Conservation (phyloP, 768 basidiomycete genomes). For the Rhodotorula diobovata region DNA sequence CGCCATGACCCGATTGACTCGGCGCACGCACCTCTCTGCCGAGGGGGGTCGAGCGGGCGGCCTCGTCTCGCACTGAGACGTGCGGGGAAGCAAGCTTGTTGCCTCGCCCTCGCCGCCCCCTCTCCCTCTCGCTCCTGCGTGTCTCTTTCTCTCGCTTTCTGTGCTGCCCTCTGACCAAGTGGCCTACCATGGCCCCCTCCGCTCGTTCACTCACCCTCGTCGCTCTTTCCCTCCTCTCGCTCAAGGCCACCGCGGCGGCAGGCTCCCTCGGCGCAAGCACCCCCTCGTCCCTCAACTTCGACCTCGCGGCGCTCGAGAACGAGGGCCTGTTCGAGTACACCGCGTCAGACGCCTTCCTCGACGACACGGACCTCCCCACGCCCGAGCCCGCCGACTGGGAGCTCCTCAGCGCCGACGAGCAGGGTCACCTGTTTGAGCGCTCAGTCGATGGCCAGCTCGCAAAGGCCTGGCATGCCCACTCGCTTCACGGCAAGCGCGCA, state of each 20-base stretch:
- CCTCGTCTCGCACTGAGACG: too few relatives aligned
- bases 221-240: background rate
- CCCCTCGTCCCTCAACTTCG: background rate
- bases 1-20: too few relatives aligned
- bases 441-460: background rate
- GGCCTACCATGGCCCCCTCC: background rate
- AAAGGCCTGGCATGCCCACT: background rate
- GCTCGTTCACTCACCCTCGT: constrained; percentile 1
- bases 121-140: background rate
- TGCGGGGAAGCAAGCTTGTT: too few relatives aligned
- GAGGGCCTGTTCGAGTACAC: constrained; percentile 5
- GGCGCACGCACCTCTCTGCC: too few relatives aligned
- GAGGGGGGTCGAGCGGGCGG: too few relatives aligned
- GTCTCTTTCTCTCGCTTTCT: background rate
- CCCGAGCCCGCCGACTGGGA: constrained; percentile 30
- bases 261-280: background rate
- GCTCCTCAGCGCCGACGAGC: constrained; percentile 3
- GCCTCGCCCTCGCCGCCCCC: too few relatives aligned
- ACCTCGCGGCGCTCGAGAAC: background rate
- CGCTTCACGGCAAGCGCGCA: background rate
- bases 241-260: background rate
- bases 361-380: background rate
- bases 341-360: background rate
- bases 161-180: background rate
- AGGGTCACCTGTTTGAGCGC: constrained; percentile 10